Evolutionary conservation across 331 rosid genomes (phyloP).

Genomic region (Cydonia oblonga): DNA sequence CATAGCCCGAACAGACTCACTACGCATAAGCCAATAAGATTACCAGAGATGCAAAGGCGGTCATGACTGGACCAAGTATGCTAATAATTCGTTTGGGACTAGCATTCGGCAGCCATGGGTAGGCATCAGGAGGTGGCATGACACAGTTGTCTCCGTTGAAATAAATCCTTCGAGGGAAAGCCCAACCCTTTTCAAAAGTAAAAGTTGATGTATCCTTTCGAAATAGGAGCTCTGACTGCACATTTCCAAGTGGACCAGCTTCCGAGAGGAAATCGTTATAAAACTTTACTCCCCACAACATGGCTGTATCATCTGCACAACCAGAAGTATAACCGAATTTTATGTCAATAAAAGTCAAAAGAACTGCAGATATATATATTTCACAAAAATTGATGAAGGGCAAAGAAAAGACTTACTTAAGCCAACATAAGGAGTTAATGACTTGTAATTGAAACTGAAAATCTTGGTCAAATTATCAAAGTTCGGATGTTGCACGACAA

Average conservation of each 20-base stretch:
- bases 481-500: conserved; percentile 93
- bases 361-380: background rate
- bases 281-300: conserved; percentile 87
- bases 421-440: conserved; percentile 78
- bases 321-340: conserved; percentile 13
- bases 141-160: conserved; percentile 95
- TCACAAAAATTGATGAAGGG: background rate
- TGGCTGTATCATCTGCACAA: conserved; percentile 85
- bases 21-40: conserved; percentile 32
- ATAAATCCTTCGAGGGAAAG: conserved; percentile 85
- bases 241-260: conserved; percentile 81
- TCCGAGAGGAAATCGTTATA: conserved; percentile 72
- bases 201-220: conserved; percentile 66
- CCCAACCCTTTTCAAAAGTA: conserved; percentile 95
- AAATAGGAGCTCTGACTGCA: conserved; percentile 78
- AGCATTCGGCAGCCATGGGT: conserved; percentile 83
- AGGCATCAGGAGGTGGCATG: conserved; percentile 97
- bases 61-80: conserved; percentile 26
- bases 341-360: background rate
- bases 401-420: conserved; percentile 55
- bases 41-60: conserved; percentile 37
- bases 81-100: conserved; percentile 37
- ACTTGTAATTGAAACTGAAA: conserved; percentile 81
- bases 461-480: conserved; percentile 66
- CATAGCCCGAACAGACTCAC: conserved; percentile 3